Conservation (phyloP, 202 grass and related monocot genomes). For the Panicum hallii region DNA sequence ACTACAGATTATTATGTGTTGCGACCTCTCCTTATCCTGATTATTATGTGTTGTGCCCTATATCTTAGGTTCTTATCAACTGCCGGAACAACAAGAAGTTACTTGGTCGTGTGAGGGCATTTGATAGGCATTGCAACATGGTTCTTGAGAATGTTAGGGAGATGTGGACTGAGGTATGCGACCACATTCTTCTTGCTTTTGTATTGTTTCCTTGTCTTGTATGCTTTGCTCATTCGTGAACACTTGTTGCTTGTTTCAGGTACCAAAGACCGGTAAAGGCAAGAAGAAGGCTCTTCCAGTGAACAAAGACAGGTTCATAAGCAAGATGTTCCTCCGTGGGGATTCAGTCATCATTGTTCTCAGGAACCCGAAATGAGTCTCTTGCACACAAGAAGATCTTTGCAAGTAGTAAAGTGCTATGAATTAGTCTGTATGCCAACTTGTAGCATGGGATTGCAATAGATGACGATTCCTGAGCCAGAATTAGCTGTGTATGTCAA, state of each 20-base stretch:
- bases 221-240: neutral
- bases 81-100: constrained; percentile 96
- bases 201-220: neutral
- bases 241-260: constrained; percentile 41
- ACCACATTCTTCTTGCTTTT: neutral
- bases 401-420: constrained; percentile 8
- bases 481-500: constrained; percentile 4
- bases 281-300: constrained; percentile 98
- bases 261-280: constrained; percentile 92
- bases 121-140: constrained; percentile 97
- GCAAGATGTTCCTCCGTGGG: constrained; percentile 97
- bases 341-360: constrained; percentile 97
- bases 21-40: neutral
- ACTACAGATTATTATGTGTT: neutral
- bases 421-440: constrained; percentile 12
- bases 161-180: constrained; percentile 93
- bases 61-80: constrained; percentile 87
- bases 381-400: neutral
- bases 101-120: constrained; percentile 88
- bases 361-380: constrained; percentile 77
- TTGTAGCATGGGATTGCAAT: constrained; percentile 12
- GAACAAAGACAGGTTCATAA: constrained; percentile 98
- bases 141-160: constrained; percentile 96
- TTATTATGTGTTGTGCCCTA: neutral
- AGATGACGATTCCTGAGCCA: neutral